Percentiles rank a stretch among this genome's conserved stretches.
phyloP scores from a whole-genome alignment of 2,329 filamentous ascomycete species.

The Westerdykella sp. region DNA sequence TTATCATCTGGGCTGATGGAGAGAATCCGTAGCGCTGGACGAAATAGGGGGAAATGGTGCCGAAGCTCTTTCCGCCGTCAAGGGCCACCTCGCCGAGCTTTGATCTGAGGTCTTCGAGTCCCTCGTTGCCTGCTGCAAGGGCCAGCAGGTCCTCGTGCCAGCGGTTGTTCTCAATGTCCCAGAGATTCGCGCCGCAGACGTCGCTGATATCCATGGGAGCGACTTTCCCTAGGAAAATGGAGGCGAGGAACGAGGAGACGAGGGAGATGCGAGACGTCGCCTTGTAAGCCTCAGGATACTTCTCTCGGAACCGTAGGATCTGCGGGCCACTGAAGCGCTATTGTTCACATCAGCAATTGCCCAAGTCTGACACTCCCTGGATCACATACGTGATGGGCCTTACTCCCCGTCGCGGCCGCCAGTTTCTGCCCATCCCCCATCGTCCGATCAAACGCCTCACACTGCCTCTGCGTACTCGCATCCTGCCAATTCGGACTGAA shows the following conservation, averaged over 20 bases:
- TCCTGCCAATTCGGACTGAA: conserved; percentile 98
- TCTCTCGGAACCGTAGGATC: conserved; percentile 79
- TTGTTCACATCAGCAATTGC: background rate
- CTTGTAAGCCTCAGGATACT: conserved; percentile 73
- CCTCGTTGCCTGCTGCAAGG: conserved; percentile 62
- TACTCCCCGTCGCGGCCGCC: conserved; percentile 78
- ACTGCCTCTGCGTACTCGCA: conserved; percentile 86
- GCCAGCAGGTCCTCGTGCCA: conserved; percentile 73
- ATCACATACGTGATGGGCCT: conserved; percentile 82
- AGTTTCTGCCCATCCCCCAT: conserved; percentile 63
- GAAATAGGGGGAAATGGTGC: conserved; percentile 72
- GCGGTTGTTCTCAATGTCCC: conserved; percentile 69
- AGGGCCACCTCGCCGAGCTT: conserved; percentile 77
- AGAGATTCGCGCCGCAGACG: conserved; percentile 94
- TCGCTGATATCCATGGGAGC: conserved; percentile 92
- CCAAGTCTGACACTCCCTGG: conserved; percentile 6
- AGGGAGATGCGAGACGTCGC: conserved; percentile 81
- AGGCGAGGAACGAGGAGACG: conserved; percentile 91
- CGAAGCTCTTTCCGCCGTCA: conserved; percentile 76
- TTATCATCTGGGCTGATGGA: conserved; percentile 66
- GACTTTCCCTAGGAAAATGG: conserved; percentile 75
- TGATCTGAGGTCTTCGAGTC: conserved; percentile 57
- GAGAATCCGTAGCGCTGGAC: conserved; percentile 71
- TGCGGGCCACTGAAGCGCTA: conserved; percentile 96
- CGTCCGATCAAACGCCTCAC: conserved; percentile 73